Conservation (phyloP, 2,329 filamentous ascomycete genomes). For the Monosporascus cannonballus region DNA sequence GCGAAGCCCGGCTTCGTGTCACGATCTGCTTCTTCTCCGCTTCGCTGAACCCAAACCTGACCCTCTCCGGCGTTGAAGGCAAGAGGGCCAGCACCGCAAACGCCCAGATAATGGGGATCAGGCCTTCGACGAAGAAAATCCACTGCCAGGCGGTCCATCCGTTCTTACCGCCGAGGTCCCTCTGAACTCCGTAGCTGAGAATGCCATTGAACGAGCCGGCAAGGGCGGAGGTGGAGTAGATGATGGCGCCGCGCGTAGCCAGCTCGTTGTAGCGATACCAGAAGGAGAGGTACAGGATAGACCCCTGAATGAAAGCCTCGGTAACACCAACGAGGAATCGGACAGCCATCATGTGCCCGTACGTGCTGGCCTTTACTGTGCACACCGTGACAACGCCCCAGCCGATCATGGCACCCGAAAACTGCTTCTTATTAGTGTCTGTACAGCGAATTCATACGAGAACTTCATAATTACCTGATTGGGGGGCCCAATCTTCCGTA, state of each 20-base stretch:
- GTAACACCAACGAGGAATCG: constrained; percentile 16
- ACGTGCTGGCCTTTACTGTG: constrained; percentile 11
- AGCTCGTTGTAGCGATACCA: constrained; percentile 20
- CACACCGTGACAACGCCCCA: constrained; percentile 18
- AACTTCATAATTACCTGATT: constrained; percentile 8
- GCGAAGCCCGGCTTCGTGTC: constrained; percentile 9
- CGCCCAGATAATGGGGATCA: constrained; percentile 14
- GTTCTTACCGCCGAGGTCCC: constrained; percentile 13
- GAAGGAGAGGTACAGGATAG: constrained; percentile 20
- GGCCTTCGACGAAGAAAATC: constrained; percentile 19
- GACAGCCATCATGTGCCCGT: constrained; percentile 9
- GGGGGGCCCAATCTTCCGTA: constrained; percentile 16
- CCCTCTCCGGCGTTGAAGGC: constrained; percentile 10
- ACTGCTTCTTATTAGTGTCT: constrained; percentile 1
- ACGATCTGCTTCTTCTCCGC: constrained; percentile 14
- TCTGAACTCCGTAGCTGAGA: constrained; percentile 15
- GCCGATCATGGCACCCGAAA: constrained; percentile 7
- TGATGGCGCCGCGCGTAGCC: constrained; percentile 17
- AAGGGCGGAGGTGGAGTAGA: constrained; percentile 14
- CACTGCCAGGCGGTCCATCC: constrained; percentile 19
- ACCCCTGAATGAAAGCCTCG: constrained; percentile 18
- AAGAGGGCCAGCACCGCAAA: constrained; percentile 13
- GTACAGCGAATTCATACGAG: background rate
- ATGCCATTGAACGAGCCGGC: constrained; percentile 20
- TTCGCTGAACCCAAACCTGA: constrained; percentile 14